Evolutionary conservation across 495 filamentous ascomycete species (phyloP).

Genomic region (Polyplosphaeria fusca): DNA sequence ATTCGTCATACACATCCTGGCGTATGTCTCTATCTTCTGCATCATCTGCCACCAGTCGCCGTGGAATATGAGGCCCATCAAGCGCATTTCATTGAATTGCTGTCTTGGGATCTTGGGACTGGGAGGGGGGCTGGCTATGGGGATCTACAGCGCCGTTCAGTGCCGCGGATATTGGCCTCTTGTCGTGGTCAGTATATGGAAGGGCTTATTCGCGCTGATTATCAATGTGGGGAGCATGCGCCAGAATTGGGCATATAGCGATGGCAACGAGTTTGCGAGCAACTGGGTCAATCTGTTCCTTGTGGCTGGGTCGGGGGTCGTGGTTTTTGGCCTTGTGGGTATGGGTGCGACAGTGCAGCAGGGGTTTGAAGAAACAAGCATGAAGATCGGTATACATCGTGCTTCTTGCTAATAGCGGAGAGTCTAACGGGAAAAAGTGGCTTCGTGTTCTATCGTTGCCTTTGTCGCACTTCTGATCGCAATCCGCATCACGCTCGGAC

Average conservation of each 20-base stretch:
- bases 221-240: not conserved
- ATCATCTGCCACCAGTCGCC: not conserved
- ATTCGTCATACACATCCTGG: conserved; percentile 5
- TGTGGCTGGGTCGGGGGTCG: not conserved
- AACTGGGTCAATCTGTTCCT: not conserved
- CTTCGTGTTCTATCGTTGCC: not conserved
- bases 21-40: not conserved
- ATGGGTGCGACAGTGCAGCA: not conserved
- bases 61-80: not conserved
- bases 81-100: not conserved
- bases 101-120: not conserved
- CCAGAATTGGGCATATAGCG: not conserved
- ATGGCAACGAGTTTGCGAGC: not conserved
- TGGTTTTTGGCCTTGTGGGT: not conserved
- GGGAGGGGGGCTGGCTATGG: not conserved
- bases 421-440: conserved; percentile 1
- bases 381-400: conserved; percentile 5
- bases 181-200: conserved; percentile 15
- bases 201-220: not conserved
- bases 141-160: conserved; percentile 12
- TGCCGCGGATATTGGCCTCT: conserved; percentile 14
- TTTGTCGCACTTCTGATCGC: not conserved
- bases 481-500: not conserved
- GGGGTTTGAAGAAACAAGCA: conserved; percentile 6
- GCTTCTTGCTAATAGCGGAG: not conserved